Evolutionary conservation across 331 rosid species (phyloP).

Genomic region (Rhamnella rubrinervis): DNA sequence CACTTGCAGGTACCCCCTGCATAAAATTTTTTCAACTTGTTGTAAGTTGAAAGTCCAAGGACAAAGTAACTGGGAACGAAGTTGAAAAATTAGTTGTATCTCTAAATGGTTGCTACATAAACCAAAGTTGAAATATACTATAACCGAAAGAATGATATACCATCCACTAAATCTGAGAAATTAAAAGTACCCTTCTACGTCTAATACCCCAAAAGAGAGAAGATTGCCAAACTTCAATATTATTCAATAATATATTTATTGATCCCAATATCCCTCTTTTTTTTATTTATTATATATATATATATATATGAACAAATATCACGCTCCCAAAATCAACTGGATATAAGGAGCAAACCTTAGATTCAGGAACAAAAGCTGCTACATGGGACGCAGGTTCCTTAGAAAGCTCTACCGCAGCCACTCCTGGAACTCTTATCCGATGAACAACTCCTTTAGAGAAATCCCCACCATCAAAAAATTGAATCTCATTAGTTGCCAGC

Average conservation of each 20-base stretch:
- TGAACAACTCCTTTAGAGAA: constrained; percentile 63
- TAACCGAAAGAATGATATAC: constrained; percentile 7
- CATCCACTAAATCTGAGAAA: constrained; percentile 3
- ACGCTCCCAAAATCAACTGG: neutral
- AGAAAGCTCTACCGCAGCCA: constrained; percentile 77
- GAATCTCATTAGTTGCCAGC: constrained; percentile 79
- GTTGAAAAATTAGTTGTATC: neutral
- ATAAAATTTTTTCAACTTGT: constrained; percentile 24
- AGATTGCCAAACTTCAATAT: neutral
- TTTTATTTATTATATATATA: too few species aligned
- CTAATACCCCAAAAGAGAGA: neutral
- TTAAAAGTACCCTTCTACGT: neutral
- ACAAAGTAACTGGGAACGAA: neutral
- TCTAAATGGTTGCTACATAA: constrained; percentile 13
- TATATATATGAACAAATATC: neutral
- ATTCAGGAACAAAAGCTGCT: constrained; percentile 87
- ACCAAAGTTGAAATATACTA: constrained; percentile 3
- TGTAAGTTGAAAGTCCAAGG: constrained; percentile 4
- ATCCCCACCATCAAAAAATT: constrained; percentile 68
- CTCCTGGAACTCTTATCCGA: constrained; percentile 72
- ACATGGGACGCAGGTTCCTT: constrained; percentile 72
- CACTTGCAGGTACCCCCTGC: constrained; percentile 91
- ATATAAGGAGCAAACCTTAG: constrained; percentile 55
- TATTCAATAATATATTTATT: neutral
- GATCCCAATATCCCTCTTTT: too few species aligned